Evolutionary conservation across 495 filamentous ascomycete genomes (phyloP).

Genomic region (Saxophila tyrrhenica): DNA sequence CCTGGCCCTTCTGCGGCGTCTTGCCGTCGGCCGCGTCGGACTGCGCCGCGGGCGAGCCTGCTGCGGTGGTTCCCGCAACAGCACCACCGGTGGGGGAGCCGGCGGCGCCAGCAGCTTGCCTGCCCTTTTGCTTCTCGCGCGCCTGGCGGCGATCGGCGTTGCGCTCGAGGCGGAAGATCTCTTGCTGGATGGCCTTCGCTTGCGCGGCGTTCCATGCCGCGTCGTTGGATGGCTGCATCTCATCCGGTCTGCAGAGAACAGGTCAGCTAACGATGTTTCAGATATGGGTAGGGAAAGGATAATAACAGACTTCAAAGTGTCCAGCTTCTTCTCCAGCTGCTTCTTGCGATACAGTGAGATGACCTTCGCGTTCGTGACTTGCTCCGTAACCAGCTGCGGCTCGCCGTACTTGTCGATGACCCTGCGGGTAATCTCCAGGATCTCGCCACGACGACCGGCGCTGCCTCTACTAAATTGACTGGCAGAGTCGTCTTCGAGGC

Average conservation of each 20-base stretch:
- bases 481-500: conserved; percentile 64
- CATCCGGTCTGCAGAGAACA: neutral
- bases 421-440: conserved; percentile 64
- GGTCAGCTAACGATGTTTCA: conserved; percentile 3
- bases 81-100: no score
- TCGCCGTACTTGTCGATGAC: conserved; percentile 52
- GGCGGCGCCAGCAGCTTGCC: conserved; percentile 28
- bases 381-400: conserved; percentile 44
- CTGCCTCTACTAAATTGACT: conserved; percentile 80
- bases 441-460: conserved; percentile 52
- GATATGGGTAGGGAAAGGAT: neutral
- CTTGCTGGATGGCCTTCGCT: conserved; percentile 52
- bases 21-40: neutral
- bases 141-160: conserved; percentile 86
- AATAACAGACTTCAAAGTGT: conserved; percentile 2
- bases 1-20: conserved; percentile 16
- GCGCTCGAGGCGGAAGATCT: conserved; percentile 68
- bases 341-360: conserved; percentile 53
- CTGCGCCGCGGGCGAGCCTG: neutral
- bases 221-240: conserved; percentile 24
- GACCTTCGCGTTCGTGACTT: conserved; percentile 62
- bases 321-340: conserved; percentile 20
- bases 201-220: conserved; percentile 9
- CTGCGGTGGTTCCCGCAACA: conserved; percentile 35
- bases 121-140: conserved; percentile 78